A percentile compares a stretch with the other conserved stretches of the same genome.
Conservation (phyloP, 129 eudicot species). For the Oenanthe sinensis region DNA sequence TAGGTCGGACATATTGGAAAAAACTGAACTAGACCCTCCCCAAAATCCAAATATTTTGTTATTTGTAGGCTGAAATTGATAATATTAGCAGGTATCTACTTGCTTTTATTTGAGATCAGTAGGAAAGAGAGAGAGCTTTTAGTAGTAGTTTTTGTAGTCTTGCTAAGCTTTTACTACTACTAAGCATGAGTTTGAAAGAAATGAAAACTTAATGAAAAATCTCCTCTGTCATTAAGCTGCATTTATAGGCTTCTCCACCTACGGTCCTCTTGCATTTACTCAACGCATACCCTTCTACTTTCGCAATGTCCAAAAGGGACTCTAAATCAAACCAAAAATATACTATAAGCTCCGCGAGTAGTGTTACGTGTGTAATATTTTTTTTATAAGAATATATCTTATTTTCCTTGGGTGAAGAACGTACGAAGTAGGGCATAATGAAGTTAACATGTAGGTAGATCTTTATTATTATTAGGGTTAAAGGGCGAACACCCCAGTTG, state of each 20-base stretch:
- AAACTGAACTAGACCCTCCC: constrained; percentile 10
- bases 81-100: not conserved
- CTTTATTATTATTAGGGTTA: too few relatives aligned
- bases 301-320: not conserved
- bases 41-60: not conserved
- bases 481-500: too few relatives aligned
- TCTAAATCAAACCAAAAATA: not conserved
- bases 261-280: not conserved
- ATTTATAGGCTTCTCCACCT: not conserved
- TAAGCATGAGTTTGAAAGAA: not conserved
- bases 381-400: not conserved
- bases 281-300: not conserved
- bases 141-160: not conserved
- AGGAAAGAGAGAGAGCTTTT: not conserved
- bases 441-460: not conserved
- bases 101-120: not conserved
- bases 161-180: not conserved
- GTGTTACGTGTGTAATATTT: not conserved
- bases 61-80: not conserved
- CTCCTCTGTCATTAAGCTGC: constrained; percentile 3
- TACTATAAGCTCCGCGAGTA: not conserved
- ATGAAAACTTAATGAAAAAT: constrained; percentile 1
- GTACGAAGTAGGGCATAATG: not conserved
- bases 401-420: not conserved
- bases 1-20: constrained; percentile 40